Conservation (phyloP, 2,329 filamentous ascomycete genomes). For the Epichloe scottii region DNA sequence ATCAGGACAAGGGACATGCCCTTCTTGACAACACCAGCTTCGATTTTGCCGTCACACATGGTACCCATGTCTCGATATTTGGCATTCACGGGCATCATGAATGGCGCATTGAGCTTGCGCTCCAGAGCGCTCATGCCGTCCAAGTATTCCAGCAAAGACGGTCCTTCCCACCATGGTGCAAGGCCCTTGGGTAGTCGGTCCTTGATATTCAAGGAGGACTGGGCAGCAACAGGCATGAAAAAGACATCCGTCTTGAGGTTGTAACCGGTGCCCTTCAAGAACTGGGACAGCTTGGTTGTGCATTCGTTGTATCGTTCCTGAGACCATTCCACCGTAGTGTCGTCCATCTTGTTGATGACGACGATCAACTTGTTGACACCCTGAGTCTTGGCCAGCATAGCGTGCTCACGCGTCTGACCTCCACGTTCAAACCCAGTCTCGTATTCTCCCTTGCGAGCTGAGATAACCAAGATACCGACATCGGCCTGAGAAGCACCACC, state of each 20-base stretch:
- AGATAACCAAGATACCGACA: constrained; percentile 91
- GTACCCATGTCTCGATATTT: constrained; percentile 98
- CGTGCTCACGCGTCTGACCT: constrained; percentile 93
- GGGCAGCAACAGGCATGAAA: constrained; percentile 94
- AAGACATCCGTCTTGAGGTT: constrained; percentile 86
- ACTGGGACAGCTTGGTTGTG: constrained; percentile 72
- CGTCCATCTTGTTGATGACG: constrained; percentile 99
- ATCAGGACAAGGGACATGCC: constrained; percentile 79
- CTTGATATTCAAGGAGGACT: constrained; percentile 78
- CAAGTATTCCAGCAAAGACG: constrained; percentile 89
- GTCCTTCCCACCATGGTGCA: constrained; percentile 75
- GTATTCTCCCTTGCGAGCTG: constrained; percentile 93
- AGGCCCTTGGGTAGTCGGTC: constrained; percentile 66
- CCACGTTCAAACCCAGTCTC: constrained; percentile 96
- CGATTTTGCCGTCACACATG: constrained; percentile 94
- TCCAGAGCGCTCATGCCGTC: constrained; percentile 86
- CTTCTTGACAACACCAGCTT: constrained; percentile 90
- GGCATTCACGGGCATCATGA: constrained; percentile 97
- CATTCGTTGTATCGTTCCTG: constrained; percentile 89
- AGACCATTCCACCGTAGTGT: constrained; percentile 91
- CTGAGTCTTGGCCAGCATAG: constrained; percentile 94
- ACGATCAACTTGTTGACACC: constrained; percentile 95
- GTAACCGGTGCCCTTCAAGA: constrained; percentile 87
- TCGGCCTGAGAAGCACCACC: constrained; percentile 88
- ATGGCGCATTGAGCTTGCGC: constrained; percentile 91